phyloP scores from a whole-genome alignment of 1,284 basidiomycete genomes.

The Fistulinella staudtii region DNA sequence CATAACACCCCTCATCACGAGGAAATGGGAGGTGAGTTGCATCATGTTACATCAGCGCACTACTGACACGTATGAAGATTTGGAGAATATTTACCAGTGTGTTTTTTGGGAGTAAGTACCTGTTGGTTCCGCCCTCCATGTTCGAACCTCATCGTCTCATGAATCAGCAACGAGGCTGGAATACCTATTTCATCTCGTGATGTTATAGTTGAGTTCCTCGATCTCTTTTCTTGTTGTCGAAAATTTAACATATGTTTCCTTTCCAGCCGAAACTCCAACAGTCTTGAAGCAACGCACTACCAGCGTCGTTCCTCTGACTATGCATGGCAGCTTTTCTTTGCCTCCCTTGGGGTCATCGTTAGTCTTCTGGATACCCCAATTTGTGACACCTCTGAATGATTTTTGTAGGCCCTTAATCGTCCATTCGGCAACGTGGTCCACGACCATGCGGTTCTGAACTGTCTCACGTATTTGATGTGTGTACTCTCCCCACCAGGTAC shows the following conservation, averaged over 20 bases:
- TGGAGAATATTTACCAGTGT: slow-evolving; percentile 78
- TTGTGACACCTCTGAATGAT: slow-evolving; percentile 7
- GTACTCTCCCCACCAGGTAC: slow-evolving; percentile 61
- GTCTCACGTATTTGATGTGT: slow-evolving; percentile 66
- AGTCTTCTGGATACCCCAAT: slow-evolving; percentile 22
- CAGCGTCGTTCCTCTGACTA: slow-evolving; percentile 61
- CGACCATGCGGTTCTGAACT: slow-evolving; percentile 64
- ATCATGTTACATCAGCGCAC: slow-evolving; percentile 2
- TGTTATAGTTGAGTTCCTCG: slow-evolving; percentile 64
- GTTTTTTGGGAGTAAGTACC: slow-evolving; percentile 65
- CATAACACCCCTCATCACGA: slow-evolving; percentile 44
- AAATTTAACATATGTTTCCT: background rate
- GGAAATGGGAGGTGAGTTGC: slow-evolving; percentile 51
- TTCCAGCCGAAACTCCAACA: slow-evolving; percentile 56
- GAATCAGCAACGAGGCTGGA: slow-evolving; percentile 50
- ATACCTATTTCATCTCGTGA: slow-evolving; percentile 70
- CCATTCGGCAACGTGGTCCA: slow-evolving; percentile 61
- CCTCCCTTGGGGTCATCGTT: slow-evolving; percentile 57
- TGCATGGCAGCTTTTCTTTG: slow-evolving; percentile 68
- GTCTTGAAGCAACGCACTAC: slow-evolving; percentile 64
- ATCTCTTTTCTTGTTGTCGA: background rate
- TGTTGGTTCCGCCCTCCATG: background rate
- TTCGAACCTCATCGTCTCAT: background rate
- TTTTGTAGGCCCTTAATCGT: slow-evolving; percentile 54
- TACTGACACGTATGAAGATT: slow-evolving; percentile 41